phyloP scores from a whole-genome alignment of 805 yeast genomes.

The Peterozyma toletana region DNA sequence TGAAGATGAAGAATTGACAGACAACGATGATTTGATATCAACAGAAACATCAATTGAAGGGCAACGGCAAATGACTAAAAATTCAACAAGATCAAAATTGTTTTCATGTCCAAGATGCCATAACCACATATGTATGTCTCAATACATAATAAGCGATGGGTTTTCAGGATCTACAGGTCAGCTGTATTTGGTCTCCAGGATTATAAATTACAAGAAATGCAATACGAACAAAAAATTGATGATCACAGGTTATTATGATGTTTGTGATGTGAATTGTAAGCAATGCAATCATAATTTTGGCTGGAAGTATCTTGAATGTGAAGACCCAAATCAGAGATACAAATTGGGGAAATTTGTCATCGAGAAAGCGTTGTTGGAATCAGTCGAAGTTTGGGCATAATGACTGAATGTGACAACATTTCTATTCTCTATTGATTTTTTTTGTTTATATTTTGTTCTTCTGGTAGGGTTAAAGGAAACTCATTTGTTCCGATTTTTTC shows the following conservation, averaged over 20 bases:
- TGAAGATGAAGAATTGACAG: constrained; percentile 8
- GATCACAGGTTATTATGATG: constrained; percentile 25
- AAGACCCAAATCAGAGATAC: constrained; percentile 20
- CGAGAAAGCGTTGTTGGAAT: constrained; percentile 21
- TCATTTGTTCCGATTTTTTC: no score
- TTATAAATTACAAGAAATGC: neutral
- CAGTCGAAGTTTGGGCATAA: no score
- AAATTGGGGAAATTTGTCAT: constrained; percentile 26
- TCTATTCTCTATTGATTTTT: neutral
- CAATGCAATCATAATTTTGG: constrained; percentile 23
- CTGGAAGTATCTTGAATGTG: constrained; percentile 26
- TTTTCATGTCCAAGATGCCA: neutral
- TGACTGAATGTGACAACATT: neutral
- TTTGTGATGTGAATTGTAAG: constrained; percentile 19
- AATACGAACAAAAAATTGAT: constrained; percentile 9
- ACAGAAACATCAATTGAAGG: neutral
- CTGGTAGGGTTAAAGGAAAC: neutral
- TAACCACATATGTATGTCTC: neutral
- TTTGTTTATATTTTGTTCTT: neutral
- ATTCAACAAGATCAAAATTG: neutral
- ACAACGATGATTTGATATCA: constrained; percentile 3
- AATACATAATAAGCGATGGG: neutral
- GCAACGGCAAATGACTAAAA: neutral
- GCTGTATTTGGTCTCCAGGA: neutral
- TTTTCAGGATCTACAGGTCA: neutral